A percentile compares a stretch with the other conserved stretches of the same genome.
phyloP scores from a whole-genome alignment of 768 basidiomycete genomes.

The Hypholoma fasciculare region DNA sequence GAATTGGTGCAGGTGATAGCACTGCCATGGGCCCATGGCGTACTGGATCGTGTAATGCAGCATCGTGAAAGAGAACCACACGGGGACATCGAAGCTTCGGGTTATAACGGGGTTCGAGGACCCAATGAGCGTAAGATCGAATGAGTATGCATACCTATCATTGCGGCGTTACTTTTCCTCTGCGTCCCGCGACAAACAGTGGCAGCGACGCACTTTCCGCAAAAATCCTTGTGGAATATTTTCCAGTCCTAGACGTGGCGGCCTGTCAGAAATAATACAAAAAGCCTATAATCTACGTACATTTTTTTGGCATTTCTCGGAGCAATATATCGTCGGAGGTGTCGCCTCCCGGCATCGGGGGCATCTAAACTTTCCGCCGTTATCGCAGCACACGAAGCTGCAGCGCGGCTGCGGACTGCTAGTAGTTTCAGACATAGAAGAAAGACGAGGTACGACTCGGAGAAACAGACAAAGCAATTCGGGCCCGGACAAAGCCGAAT shows the following conservation, averaged over 20 bases:
- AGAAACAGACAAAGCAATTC: no score
- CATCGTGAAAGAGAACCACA: slow-evolving; percentile 8
- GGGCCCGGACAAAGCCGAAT: no score
- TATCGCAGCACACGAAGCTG: no score
- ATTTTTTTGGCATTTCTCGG: background rate
- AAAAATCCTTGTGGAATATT: background rate
- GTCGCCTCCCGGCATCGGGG: background rate
- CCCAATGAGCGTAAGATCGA: slow-evolving; percentile 2
- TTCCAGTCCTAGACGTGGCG: slow-evolving; percentile 4
- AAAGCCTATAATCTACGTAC: background rate
- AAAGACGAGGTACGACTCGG: no score
- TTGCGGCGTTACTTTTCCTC: background rate
- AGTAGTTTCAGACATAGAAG: no score
- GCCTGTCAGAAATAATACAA: no score
- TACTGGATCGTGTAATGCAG: slow-evolving; percentile 11
- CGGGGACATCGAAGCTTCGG: slow-evolving; percentile 5
- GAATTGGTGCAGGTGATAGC: slow-evolving; percentile 6
- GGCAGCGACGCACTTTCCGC: background rate
- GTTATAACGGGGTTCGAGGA: slow-evolving; percentile 3
- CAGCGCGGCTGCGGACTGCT: no score
- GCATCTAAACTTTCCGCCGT: background rate
- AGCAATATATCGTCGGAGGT: background rate
- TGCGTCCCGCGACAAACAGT: no score
- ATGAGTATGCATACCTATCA: slow-evolving; percentile 5
- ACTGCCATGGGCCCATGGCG: slow-evolving; percentile 11